phyloP scores from a whole-genome alignment of 345 rosid species.

The Camelina hispida region DNA sequence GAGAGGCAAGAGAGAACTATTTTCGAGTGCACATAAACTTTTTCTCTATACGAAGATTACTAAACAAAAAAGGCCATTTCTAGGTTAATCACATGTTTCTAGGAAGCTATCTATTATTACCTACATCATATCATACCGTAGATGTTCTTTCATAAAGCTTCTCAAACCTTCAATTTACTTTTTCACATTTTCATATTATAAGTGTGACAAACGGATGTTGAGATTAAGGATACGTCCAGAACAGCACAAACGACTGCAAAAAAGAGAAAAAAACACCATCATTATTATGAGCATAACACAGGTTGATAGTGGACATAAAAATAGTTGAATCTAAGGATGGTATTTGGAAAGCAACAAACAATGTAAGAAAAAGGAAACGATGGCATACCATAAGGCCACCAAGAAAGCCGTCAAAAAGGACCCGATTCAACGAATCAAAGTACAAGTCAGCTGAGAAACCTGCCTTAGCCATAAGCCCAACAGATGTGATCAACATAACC shows the following conservation, averaged over 20 bases:
- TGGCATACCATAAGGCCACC: slow-evolving; percentile 88
- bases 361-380: background rate
- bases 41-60: background rate
- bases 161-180: background rate
- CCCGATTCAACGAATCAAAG: slow-evolving; percentile 80
- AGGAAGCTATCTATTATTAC: background rate
- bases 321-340: background rate
- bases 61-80: background rate
- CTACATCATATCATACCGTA: background rate
- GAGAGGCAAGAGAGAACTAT: slow-evolving; percentile 17
- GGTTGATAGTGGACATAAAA: background rate
- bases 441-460: slow-evolving; percentile 75
- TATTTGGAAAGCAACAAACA: background rate
- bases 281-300: slow-evolving; percentile 14
- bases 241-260: slow-evolving; percentile 96
- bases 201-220: slow-evolving; percentile 14
- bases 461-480: slow-evolving; percentile 84
- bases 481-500: slow-evolving; percentile 82
- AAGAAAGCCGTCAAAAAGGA: slow-evolving; percentile 76
- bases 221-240: slow-evolving; percentile 86
- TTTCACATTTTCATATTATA: background rate
- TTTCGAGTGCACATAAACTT: slow-evolving; percentile 2
- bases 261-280: slow-evolving; percentile 22
- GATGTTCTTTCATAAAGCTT: slow-evolving; percentile 12
- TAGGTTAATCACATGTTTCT: background rate